Base-by-base conservation (phyloP, 345 rosid genomes). In the Acer saccharum region DNA sequence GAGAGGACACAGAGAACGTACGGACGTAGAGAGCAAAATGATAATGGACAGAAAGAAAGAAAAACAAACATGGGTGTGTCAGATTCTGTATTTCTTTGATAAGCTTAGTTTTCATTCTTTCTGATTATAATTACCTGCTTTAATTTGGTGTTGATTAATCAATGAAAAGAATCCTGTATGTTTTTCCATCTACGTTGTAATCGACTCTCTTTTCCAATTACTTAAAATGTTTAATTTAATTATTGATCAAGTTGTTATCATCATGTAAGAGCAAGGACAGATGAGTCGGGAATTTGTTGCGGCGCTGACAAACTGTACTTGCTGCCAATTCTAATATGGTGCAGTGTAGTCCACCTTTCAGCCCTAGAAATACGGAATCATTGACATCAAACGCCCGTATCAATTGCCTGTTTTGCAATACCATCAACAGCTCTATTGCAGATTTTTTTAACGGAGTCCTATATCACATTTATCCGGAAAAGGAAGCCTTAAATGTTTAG, bases 131-230 rank as follows among this genome's bases (percentile, higher is more conserved):
- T 50, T 25, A 58, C 25, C 68, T 58, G 41, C n/a, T 39, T 66
- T 25, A 32, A 32, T 32, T 32, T 25, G 39, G 61, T 72, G 43
- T 44, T 46, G 61, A 23, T 23, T 54, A 76, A 76, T 54, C 55
- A 68, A 75, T 54, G 77, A 35, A 29, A 57, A 48, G 77, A 64
- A 74, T 65, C 61, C 61, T 63, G 35, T 43, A 17, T 52, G 58
- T 46, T 18, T 63, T 63, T 17, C 69, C 12, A 63, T 16, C 12
- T 25, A 18, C 14, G 4, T 68, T 68, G 35, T 68, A 20, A 46
- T 20, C 11, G 18, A 66, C 69, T 20, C 71, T 68, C 39, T 35
- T 10, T 67, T 67, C 27, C 70, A 39, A 35, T 16, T 50, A 18
- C 60, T 50, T 50, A 23, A 57, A 57, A 57, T 57, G 62, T n/a